phyloP scores from a whole-genome alignment of 2,329 filamentous ascomycete genomes.

The Fusarium sp. region DNA sequence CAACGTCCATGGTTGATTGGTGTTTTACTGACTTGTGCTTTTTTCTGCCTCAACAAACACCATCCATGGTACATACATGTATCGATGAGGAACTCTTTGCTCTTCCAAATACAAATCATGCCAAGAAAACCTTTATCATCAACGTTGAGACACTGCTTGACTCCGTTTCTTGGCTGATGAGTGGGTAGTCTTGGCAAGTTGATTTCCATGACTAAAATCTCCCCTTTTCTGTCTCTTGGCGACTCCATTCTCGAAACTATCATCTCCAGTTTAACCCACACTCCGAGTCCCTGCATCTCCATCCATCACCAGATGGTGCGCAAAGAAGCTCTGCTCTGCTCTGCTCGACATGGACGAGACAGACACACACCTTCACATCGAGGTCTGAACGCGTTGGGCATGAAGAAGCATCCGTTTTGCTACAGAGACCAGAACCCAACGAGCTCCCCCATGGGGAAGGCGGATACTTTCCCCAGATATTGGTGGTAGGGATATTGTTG shows the following conservation, averaged over 20 bases:
- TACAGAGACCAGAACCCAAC: slow-evolving; percentile 18
- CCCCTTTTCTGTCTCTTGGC: slow-evolving; percentile 21
- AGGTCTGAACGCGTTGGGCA: background rate
- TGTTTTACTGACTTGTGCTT: background rate
- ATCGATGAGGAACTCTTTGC: background rate
- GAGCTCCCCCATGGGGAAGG: slow-evolving; percentile 22
- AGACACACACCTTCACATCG: background rate
- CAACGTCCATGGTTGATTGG: background rate
- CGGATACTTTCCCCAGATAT: slow-evolving; percentile 20
- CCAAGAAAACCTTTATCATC: background rate
- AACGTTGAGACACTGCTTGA: slow-evolving; percentile 3
- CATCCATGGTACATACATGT: background rate
- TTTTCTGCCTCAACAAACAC: background rate
- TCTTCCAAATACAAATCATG: background rate
- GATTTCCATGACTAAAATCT: slow-evolving; percentile 30
- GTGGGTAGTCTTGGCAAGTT: slow-evolving; percentile 11
- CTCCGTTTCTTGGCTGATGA: slow-evolving; percentile 12
- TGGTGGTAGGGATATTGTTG: background rate
- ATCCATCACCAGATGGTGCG: slow-evolving; percentile 22
- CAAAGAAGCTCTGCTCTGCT: background rate
- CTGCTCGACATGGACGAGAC: background rate
- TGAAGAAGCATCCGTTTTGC: slow-evolving; percentile 9
- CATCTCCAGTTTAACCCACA: slow-evolving; percentile 28
- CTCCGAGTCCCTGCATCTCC: slow-evolving; percentile 18
- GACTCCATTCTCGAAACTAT: slow-evolving; percentile 12